phyloP scores from a whole-genome alignment of 352 stramenopile genomes.

The Globisporangium carolinianum region DNA sequence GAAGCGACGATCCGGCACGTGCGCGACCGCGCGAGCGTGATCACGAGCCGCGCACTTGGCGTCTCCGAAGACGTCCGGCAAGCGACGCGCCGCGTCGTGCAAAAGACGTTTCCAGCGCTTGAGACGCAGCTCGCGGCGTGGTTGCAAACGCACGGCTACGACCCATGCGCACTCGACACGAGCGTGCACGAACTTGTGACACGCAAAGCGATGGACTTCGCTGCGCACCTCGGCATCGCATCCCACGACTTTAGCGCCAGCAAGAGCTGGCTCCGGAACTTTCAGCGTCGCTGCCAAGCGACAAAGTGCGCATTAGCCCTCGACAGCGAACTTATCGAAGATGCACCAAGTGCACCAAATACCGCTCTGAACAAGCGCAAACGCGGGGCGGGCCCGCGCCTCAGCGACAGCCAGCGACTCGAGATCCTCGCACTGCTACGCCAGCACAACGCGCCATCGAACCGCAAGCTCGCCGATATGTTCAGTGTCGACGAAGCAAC shows the following conservation, averaged over 20 bases:
- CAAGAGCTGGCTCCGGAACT: conserved; percentile 8
- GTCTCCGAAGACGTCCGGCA: conserved; percentile 9
- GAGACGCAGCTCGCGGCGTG: conserved; percentile 8
- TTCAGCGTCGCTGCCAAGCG: conserved; percentile 6
- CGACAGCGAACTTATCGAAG: neutral
- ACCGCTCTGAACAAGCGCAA: conserved; percentile 6
- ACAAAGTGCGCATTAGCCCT: neutral
- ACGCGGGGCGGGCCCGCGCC: conserved; percentile 8
- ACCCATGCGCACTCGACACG: neutral
- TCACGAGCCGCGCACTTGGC: conserved; percentile 9
- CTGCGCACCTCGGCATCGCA: conserved; percentile 1
- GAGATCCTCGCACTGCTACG: conserved; percentile 13
- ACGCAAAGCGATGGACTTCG: conserved; percentile 9
- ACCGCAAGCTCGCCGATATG: conserved; percentile 8
- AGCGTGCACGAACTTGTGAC: conserved; percentile 1
- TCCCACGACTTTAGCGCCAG: conserved; percentile 12
- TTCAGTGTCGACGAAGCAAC: conserved; percentile 12
- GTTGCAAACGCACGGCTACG: neutral
- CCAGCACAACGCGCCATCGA: conserved; percentile 4
- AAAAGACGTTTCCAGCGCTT: conserved; percentile 11
- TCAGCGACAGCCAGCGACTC: conserved; percentile 11
- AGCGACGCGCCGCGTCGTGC: conserved; percentile 10
- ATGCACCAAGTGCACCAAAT: neutral
- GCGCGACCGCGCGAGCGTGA: conserved; percentile 8
- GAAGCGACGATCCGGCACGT: conserved; percentile 14